These are phyloP conservation scores for Scleromitrula shiraiana DNA, from an alignment of 2,329 filamentous ascomycete species.

Conservation along the genomic window DNA sequence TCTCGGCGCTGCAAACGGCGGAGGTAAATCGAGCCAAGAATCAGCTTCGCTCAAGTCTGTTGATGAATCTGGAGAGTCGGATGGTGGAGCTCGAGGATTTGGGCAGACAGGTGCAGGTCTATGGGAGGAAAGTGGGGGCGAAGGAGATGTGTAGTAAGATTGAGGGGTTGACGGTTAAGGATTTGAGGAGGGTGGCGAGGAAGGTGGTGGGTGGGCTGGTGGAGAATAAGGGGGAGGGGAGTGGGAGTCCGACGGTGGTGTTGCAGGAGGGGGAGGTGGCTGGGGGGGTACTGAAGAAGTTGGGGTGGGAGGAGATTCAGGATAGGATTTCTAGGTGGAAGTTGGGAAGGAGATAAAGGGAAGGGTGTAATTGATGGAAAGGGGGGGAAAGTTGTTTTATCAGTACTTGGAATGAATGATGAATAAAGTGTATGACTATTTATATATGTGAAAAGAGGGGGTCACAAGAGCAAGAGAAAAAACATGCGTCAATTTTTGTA, in stretches of 20 bases:
- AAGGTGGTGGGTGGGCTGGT: constrained; percentile 72
- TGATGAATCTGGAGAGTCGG: constrained; percentile 95
- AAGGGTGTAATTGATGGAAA: not conserved
- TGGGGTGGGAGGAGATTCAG: constrained; percentile 86
- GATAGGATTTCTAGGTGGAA: constrained; percentile 77
- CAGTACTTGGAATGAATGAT: too few species aligned
- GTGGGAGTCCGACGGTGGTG: constrained; percentile 86
- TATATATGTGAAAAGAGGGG: too few species aligned
- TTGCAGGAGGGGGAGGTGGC: constrained; percentile 76
- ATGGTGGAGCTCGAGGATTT: constrained; percentile 98
- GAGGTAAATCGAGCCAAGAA: constrained; percentile 96
- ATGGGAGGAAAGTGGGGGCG: constrained; percentile 85
- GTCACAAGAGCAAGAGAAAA: too few species aligned
- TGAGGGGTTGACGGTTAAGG: constrained; percentile 68
- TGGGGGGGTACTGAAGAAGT: constrained; percentile 53
- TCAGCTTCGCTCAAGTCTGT: constrained; percentile 76
- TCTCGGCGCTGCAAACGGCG: constrained; percentile 57
- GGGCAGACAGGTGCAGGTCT: constrained; percentile 91
- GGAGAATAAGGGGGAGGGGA: constrained; percentile 66
- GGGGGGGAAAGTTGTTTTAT: not conserved
- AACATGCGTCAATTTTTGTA: too few species aligned
- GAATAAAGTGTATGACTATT: not conserved
- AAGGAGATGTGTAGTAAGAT: constrained; percentile 89
- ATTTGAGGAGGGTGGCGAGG: constrained; percentile 73
- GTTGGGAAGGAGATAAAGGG: constrained; percentile 52